A percentile compares a stretch with the other conserved stretches of the same genome.
phyloP scores from a whole-genome alignment of 2,329 filamentous ascomycete species.

The Sporothrix inflata region DNA sequence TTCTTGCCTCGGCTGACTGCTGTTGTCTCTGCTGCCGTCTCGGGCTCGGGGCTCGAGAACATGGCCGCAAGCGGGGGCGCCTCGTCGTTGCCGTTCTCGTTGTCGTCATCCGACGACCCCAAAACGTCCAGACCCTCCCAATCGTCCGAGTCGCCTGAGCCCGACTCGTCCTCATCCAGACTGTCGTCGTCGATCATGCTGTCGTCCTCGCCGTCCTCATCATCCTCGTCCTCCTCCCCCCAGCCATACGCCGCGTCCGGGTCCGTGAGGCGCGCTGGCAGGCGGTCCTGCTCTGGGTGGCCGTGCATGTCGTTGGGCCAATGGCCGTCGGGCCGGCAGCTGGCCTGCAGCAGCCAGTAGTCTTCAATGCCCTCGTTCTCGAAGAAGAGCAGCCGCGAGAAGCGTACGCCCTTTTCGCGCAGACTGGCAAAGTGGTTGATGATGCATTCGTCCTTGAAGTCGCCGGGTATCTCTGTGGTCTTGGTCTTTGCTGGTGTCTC shows the following conservation, averaged over 20 bases:
- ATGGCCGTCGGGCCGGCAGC: conserved; percentile 21
- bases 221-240: conserved; percentile 25
- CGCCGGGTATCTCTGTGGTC: background rate
- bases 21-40: background rate
- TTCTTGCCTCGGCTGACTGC: conserved; percentile 22
- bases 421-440: conserved; percentile 29
- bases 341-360: conserved; percentile 12
- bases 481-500: too few species aligned
- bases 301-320: conserved; percentile 30
- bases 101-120: background rate
- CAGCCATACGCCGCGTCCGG: background rate
- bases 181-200: conserved; percentile 17
- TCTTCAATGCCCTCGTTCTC: background rate
- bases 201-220: conserved; percentile 30
- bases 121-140: background rate
- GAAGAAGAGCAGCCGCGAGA: conserved; percentile 32
- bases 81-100: background rate
- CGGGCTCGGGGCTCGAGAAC: conserved; percentile 30
- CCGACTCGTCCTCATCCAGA: conserved; percentile 21
- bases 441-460: conserved; percentile 33
- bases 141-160: background rate
- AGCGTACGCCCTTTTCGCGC: conserved; percentile 28
- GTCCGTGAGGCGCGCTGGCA: background rate
- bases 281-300: conserved; percentile 21
- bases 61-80: conserved; percentile 18